A percentile compares a stretch with the other conserved stretches of the same genome.
These are phyloP conservation scores for Epichloe gansuensis DNA, from an alignment of 2,329 filamentous ascomycete species.

Conservation along the genomic window DNA sequence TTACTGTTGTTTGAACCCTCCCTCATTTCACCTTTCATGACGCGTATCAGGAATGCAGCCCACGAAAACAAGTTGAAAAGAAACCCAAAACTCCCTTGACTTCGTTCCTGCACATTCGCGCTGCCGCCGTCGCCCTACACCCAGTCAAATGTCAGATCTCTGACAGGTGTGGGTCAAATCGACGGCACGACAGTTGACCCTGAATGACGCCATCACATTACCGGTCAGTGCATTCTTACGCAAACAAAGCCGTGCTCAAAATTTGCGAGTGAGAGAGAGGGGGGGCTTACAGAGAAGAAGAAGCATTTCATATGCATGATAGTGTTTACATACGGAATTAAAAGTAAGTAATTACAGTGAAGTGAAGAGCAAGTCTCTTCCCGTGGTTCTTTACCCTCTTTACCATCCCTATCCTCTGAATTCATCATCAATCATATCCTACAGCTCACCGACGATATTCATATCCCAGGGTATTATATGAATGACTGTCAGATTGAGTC, in stretches of 20 bases:
- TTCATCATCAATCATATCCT: not conserved
- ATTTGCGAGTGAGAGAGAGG: not conserved
- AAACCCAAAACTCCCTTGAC: not conserved
- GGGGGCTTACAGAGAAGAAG: not conserved
- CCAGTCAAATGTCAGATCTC: conserved; percentile 1
- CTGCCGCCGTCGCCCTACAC: not conserved
- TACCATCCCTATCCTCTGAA: not conserved
- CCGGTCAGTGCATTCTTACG: not conserved
- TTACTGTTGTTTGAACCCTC: too few relatives aligned
- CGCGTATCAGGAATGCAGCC: not conserved
- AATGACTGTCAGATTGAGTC: not conserved
- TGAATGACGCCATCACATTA: conserved; percentile 9
- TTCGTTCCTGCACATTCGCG: not conserved
- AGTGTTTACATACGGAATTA: not conserved
- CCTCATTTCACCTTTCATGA: too few relatives aligned
- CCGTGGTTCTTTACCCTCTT: not conserved
- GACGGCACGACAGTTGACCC: conserved; percentile 7
- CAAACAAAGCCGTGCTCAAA: not conserved
- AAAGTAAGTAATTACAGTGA: not conserved
- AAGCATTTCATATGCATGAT: not conserved
- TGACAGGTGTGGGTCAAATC: conserved; percentile 1
- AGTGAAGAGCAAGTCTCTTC: not conserved
- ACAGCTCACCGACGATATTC: not conserved
- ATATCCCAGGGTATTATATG: not conserved
- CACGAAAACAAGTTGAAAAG: not conserved